Percentiles rank a stretch among this genome's conserved stretches.
Evolutionary conservation across 2,329 filamentous ascomycete species (phyloP).

Genomic region (Lecanicillium sp.): DNA sequence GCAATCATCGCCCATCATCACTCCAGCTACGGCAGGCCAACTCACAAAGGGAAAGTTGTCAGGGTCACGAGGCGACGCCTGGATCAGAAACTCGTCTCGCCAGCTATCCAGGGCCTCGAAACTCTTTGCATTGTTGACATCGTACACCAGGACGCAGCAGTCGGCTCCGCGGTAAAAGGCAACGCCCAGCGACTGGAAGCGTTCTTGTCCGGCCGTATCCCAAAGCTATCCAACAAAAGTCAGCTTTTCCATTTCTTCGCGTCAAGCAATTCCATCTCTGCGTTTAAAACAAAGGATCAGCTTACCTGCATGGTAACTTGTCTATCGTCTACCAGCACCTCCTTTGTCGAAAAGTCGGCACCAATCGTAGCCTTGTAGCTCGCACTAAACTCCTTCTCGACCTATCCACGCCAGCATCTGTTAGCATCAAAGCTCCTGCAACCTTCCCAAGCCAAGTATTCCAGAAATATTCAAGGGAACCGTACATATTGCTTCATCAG

Average conservation of each 20-base stretch:
- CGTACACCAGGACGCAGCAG: slow-evolving; percentile 95
- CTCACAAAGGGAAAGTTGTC: slow-evolving; percentile 96
- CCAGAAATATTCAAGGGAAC: neutral
- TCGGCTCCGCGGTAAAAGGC: slow-evolving; percentile 97
- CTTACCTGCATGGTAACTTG: slow-evolving; percentile 95
- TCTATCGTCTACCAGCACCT: slow-evolving; percentile 93
- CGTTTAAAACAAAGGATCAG: neutral
- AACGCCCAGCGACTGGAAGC: slow-evolving; percentile 93
- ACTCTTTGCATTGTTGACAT: slow-evolving; percentile 98
- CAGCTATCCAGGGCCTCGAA: slow-evolving; percentile 98
- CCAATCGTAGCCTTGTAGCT: slow-evolving; percentile 99
- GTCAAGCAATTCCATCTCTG: neutral
- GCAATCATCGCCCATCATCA: too few relatives aligned
- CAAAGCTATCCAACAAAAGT: slow-evolving; percentile 57
- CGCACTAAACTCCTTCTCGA: slow-evolving; percentile 99
- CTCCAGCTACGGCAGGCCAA: slow-evolving; percentile 10
- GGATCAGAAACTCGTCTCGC: slow-evolving; percentile 96
- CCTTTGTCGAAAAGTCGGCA: slow-evolving; percentile 95
- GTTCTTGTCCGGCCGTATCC: slow-evolving; percentile 96
- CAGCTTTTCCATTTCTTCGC: too few relatives aligned
- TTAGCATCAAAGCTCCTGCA: slow-evolving; percentile 1
- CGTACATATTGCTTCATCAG: slow-evolving; percentile 99
- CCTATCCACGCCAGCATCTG: slow-evolving; percentile 43
- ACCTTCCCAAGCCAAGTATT: neutral
- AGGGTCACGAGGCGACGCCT: slow-evolving; percentile 91